Evolutionary conservation across 306 rosid species (phyloP), one percentile per base, ranked within the genome.

Genomic region (Luffa aegyptiaca): DNA sequence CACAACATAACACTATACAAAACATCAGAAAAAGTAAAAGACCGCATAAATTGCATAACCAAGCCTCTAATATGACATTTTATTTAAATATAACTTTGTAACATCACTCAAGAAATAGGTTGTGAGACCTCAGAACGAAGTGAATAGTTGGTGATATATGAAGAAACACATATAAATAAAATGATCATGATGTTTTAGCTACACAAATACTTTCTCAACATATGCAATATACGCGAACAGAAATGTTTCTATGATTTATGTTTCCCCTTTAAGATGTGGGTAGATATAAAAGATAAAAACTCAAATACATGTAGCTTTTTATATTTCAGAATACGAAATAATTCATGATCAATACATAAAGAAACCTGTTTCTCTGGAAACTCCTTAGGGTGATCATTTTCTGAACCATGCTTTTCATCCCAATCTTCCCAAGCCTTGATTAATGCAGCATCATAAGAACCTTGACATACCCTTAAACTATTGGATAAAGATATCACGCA

Each of bases 351-450:
- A 21, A 49, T 58, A 85, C 53, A 83, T 77, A 33, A 53, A 41
- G 76, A 82, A 59, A 91, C 99, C 97, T 95, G 99, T 77, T 90
- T 87, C 64, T 90, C 92, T 36, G 93, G 91, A 86, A 95, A 95
- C 51, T 82, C 91, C 79, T 83, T 82, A 12, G 97, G 99, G 86
- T 95, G 96, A 84, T 93, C 96, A 77, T 95, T 95, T 85, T 93
- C 97, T 20, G 97, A 95, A 75, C 80, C 85, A 83, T 88, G 82
- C 20, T 81, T 66, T 62, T 86, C 88, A 82, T 93, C 94, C 97
- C 97, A 93, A 73, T 81, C 85, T 83, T 93, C 96, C 99, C 99
- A 93, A 59, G 97, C 92, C 83, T 74, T 88, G 83, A 90, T 85
- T 78, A 95, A 85, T 36, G 86, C 79, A 51, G 80, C 49, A 39